phyloP scores from a whole-genome alignment of 306 rosid species.

The Cucumis hystrix region DNA sequence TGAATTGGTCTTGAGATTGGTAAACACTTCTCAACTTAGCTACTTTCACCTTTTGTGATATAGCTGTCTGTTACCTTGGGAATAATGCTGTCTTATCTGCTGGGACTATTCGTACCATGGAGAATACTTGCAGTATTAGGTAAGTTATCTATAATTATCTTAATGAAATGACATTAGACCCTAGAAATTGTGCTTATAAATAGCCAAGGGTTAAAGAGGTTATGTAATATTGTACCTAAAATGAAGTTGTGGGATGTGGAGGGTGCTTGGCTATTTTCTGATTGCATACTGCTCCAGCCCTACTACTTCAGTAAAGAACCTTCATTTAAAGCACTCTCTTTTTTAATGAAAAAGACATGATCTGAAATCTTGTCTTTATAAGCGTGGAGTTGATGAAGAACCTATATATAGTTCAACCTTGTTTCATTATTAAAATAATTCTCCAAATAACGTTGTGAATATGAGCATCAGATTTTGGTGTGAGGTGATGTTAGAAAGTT shows the following conservation, averaged over 20 bases:
- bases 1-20: background rate
- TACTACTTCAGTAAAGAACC: background rate
- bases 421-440: background rate
- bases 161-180: background rate
- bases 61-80: slow-evolving; percentile 92
- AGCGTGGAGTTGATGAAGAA: background rate
- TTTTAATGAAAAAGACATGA: background rate
- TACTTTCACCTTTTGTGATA: slow-evolving; percentile 8
- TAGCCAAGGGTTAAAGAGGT: background rate
- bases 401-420: background rate
- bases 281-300: background rate
- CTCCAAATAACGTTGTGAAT: background rate
- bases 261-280: background rate
- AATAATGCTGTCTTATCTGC: slow-evolving; percentile 83
- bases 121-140: slow-evolving; percentile 92
- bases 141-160: slow-evolving; percentile 21
- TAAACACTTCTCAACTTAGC: background rate
- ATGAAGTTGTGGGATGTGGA: background rate
- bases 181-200: background rate
- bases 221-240: background rate
- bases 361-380: background rate
- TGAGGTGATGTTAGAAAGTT: background rate
- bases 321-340: background rate
- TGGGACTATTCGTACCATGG: slow-evolving; percentile 89
- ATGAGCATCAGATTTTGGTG: background rate